Evolutionary conservation across 2,329 filamentous ascomycete species (phyloP), one percentile per base, ranked within the genome.

Genomic region (Stachybotrys chlorohalonatus): DNA sequence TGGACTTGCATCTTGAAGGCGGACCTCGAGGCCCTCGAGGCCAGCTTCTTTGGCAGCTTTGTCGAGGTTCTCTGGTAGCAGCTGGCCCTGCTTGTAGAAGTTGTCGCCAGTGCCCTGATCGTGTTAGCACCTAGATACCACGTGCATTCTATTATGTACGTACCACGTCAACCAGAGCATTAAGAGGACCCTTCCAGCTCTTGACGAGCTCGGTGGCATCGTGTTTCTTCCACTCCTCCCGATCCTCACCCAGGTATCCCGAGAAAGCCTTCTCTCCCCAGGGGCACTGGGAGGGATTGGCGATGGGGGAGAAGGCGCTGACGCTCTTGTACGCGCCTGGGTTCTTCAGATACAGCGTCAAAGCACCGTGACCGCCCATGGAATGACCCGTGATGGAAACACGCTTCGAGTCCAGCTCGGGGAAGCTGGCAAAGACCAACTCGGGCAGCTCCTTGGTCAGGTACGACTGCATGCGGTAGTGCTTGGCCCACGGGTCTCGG

Each of bases 381-480:
- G 86, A 92, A 75, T 99, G 94, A 6, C 94, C 94, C 47, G 89
- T 90, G 65, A 99, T 94, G 70, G 86, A 87, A 54, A 96, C 84
- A 47, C 86, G 80, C 31, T 65, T 72, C 0, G 71, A 66, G 70
- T 97, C 93, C 32, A 99, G 76, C 62, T 70, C 79, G 32, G 81
- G 76, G 73, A 91, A 95, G 31, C 82, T 79, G 32, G 72, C 71
- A 71, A 92, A 95, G 30, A 97, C 80, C 1, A 85, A 77, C 15
- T 78, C 74, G 1, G 92, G 93, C n/a, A 99, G 84, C 73, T 99
- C 94, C 53, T 81, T 72, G n/a, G 87, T 86, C 61, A 99, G 81
- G 76, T 99, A 99, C 58, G 81, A 84, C 78, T 97, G 91, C 94
- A 99, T 99, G 63, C 86, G 86, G 79, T 99, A 99, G 68, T 90